Conservation (phyloP, 148 eudicot genomes). For the Vaccinium myrtillus region DNA sequence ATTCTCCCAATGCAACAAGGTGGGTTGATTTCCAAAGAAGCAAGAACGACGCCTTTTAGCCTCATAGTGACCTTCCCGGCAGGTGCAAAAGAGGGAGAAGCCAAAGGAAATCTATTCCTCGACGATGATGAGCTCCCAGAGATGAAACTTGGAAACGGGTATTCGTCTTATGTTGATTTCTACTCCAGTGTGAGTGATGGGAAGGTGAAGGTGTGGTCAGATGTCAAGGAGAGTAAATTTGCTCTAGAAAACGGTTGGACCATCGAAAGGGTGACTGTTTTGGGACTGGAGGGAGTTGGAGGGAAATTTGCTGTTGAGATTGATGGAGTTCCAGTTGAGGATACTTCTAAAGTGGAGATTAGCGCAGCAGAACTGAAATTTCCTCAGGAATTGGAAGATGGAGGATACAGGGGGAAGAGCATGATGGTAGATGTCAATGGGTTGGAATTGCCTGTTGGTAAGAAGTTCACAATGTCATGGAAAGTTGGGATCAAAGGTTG, state of each 20-base stretch:
- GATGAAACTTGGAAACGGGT: conserved; percentile 76
- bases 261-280: conserved; percentile 60
- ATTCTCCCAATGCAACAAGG: conserved; percentile 93
- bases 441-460: conserved; percentile 71
- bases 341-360: conserved; percentile 35
- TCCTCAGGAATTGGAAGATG: conserved; percentile 27
- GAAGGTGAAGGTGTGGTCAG: conserved; percentile 76
- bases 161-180: conserved; percentile 69
- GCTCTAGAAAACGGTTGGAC: conserved; percentile 77
- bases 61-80: conserved; percentile 79
- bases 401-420: conserved; percentile 42
- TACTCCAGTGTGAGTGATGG: conserved; percentile 49
- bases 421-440: conserved; percentile 78
- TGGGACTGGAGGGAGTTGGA: conserved; percentile 57
- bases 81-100: conserved; percentile 52
- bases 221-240: conserved; percentile 73
- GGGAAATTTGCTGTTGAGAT: conserved; percentile 40
- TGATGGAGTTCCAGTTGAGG: conserved; percentile 40
- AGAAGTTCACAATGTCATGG: conserved; percentile 81
- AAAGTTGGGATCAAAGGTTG: conserved; percentile 52
- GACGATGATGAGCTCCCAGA: conserved; percentile 90
- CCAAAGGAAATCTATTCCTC: conserved; percentile 74
- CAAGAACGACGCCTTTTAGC: conserved; percentile 81
- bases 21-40: conserved; percentile 75
- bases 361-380: conserved; percentile 36